Evolutionary conservation across 495 filamentous ascomycete genomes (phyloP).

Genomic region (Sordaria brevicollis): DNA sequence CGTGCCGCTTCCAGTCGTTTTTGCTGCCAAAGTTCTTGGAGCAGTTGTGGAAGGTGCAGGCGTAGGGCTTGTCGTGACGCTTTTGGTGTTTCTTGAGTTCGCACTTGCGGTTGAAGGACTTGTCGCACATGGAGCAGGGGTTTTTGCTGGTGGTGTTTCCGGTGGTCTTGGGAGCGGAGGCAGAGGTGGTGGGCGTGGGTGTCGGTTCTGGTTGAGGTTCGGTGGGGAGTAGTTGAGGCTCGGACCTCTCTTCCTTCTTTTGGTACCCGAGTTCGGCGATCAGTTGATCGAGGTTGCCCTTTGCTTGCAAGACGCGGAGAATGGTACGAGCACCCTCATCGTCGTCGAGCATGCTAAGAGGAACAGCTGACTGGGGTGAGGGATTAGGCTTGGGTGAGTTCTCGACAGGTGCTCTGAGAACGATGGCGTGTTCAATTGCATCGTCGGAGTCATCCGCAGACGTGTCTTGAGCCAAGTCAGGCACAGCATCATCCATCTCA

Average conservation of each 20-base stretch:
- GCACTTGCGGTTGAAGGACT: constrained; percentile 47
- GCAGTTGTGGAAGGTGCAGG: constrained; percentile 70
- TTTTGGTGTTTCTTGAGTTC: constrained; percentile 86
- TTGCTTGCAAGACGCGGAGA: constrained; percentile 3
- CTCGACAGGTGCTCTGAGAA: too few species aligned
- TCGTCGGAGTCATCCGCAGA: background rate
- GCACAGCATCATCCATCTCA: background rate
- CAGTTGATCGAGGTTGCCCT: constrained; percentile 14
- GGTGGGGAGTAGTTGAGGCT: background rate
- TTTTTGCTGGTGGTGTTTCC: constrained; percentile 15
- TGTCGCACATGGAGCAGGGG: constrained; percentile 43
- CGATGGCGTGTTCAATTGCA: background rate
- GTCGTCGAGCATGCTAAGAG: constrained; percentile 9
- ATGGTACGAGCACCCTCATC: constrained; percentile 9
- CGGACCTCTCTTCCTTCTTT: constrained; percentile 7
- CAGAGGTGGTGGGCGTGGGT: constrained; percentile 2
- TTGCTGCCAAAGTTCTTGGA: constrained; percentile 80
- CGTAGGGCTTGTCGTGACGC: constrained; percentile 78
- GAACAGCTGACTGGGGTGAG: background rate
- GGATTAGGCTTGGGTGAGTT: background rate
- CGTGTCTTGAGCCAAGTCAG: background rate
- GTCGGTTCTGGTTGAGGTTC: background rate
- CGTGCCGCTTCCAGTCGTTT: constrained; percentile 95
- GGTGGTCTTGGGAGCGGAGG: constrained; percentile 17
- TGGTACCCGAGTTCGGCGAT: constrained; percentile 24